Percentiles rank a stretch among this genome's conserved stretches.
Conservation (phyloP, 345 rosid species). For the Reutealis trisperma region DNA sequence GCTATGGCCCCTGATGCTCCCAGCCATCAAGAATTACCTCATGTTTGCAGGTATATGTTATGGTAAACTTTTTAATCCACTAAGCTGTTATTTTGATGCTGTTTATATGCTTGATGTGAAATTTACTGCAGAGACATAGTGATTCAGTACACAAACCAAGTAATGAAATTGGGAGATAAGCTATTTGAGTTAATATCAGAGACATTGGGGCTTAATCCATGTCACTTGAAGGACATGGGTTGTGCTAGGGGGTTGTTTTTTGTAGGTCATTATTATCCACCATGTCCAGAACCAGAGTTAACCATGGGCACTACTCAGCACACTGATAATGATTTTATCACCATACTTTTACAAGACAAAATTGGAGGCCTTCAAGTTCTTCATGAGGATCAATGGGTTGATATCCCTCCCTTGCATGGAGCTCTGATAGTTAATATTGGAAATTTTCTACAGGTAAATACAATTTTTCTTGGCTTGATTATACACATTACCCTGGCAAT, state of each 20-base stretch:
- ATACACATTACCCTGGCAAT: too few species aligned
- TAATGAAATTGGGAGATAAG: neutral
- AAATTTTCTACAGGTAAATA: neutral
- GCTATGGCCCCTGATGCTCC: neutral
- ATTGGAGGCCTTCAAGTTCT: slow-evolving; percentile 23
- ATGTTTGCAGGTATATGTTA: neutral
- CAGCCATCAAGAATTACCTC: neutral
- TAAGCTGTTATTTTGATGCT: neutral
- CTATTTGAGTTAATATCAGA: slow-evolving; percentile 18
- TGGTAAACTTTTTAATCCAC: neutral
- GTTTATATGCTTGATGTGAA: neutral
- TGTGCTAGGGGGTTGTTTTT: slow-evolving; percentile 16
- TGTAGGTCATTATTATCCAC: slow-evolving; percentile 23
- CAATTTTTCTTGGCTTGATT: too few species aligned
- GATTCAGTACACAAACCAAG: neutral
- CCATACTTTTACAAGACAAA: slow-evolving; percentile 22
- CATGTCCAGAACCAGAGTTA: slow-evolving; percentile 22
- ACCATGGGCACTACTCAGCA: slow-evolving; percentile 12
- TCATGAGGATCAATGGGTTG: slow-evolving; percentile 4
- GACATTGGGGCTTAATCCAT: slow-evolving; percentile 10
- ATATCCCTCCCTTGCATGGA: neutral
- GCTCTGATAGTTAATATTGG: neutral
- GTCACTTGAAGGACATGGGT: slow-evolving; percentile 14
- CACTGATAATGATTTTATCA: slow-evolving; percentile 11
- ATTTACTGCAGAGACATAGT: slow-evolving; percentile 14